Evolutionary conservation across 2,329 filamentous ascomycete genomes (phyloP), one percentile per base, ranked within the genome.

Genomic region (Beauveria medogensis): DNA sequence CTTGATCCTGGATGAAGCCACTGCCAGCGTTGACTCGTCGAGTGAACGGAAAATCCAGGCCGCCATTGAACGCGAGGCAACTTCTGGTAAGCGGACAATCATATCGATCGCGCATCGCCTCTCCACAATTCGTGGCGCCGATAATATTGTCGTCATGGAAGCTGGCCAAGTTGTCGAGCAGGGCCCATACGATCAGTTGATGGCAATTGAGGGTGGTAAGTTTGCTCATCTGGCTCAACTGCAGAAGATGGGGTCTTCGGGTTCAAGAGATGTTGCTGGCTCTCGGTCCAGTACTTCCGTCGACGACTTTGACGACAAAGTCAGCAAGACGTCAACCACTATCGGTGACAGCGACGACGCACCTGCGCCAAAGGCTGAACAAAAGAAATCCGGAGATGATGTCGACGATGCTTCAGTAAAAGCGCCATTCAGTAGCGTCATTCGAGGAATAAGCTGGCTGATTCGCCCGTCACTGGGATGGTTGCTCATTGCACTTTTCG

Each of bases 91-190:
- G 16, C 12, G 77, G 86, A 88, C 85, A 1, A 85, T 83, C 0
- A 82, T 88, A 47, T 77, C 83, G 9, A 84, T 88, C 62, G 84
- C 85, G 0, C 82, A 84, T 67, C 72, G 82, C 2, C 72, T 84
- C 0, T 80, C 78, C 0, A 84, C 81, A 0, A 79, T 84, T 62
- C 78, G 77, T 63, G 73, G 80, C 56, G 84, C 85, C 0, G 82
- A 88, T 64, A 78, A 81, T 54, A 88, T 88, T 52, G 72, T 87
- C n/a, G 84, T 88, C 5, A 73, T 88, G 63, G 74, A 80, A 2
- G 73, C 79, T 60, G 85, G 85, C 0, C 69, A 74, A 44, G 77
- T 84, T 3, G 72, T 83, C 6, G 84, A 88, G 69, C 73, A 81
- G 65, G 85, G 85, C 0, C 82, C 78, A 0, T 83, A 88, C 60